A percentile compares a stretch with the other conserved stretches of the same genome.
These are phyloP conservation scores for Phialophora macrospora DNA, from an alignment of 2,329 filamentous ascomycete genomes.

Conservation along the genomic window DNA sequence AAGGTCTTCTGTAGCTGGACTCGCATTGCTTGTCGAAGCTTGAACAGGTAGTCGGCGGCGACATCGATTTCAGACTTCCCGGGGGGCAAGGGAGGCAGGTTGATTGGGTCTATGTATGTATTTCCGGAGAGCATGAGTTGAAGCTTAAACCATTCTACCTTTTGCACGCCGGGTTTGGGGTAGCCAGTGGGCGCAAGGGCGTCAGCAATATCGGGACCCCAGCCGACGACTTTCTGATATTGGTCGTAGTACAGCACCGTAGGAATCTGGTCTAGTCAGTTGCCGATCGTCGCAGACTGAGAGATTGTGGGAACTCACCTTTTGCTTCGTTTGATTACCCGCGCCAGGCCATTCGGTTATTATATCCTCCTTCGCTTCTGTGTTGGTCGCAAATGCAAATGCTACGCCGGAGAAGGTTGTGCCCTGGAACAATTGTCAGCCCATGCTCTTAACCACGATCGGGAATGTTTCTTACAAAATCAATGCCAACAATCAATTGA, in stretches of 20 bases:
- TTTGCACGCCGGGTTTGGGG: constrained; percentile 95
- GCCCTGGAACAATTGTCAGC: constrained; percentile 60
- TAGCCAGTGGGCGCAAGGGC: constrained; percentile 95
- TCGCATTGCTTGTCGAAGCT: constrained; percentile 95
- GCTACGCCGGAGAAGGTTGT: constrained; percentile 98
- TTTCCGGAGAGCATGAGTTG: constrained; percentile 98
- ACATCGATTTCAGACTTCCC: constrained; percentile 99
- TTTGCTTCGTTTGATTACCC: constrained; percentile 97
- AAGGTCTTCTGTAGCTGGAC: constrained; percentile 94
- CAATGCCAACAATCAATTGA: constrained; percentile 97
- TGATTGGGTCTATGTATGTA: constrained; percentile 99
- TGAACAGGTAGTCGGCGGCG: constrained; percentile 98
- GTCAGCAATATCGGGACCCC: constrained; percentile 97
- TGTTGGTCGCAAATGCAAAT: constrained; percentile 91
- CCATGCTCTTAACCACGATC: not conserved
- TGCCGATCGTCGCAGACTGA: not conserved
- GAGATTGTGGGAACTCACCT: constrained; percentile 61
- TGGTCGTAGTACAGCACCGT: constrained; percentile 99
- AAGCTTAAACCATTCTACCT: constrained; percentile 99
- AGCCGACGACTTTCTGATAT: constrained; percentile 99
- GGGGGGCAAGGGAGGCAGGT: constrained; percentile 92
- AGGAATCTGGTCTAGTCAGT: constrained; percentile 70
- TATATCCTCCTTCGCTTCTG: constrained; percentile 96
- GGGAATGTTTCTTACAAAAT: constrained; percentile 74
- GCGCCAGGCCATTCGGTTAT: constrained; percentile 99